Evolutionary conservation across 768 basidiomycete species (phyloP), one percentile per base, ranked within the genome.

Genomic region (Trametes sanguinea): DNA sequence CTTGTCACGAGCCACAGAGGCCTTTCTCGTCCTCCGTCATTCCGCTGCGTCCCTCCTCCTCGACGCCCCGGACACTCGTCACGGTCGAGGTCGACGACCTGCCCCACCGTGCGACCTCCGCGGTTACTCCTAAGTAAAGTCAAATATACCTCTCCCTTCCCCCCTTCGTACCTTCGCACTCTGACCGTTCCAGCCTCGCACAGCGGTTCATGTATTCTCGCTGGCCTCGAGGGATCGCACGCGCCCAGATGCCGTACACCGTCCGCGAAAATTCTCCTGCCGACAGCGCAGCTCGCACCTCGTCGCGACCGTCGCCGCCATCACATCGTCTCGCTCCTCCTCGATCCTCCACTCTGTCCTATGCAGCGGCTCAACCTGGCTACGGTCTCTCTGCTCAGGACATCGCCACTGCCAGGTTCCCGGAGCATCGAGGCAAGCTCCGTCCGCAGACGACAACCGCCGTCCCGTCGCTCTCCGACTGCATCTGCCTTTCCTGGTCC

Each of bases 61-160:
- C 22, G 22, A 22, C 22, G 22, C 22, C 22, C 27, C 13, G 3
- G 11, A n/a, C 44, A 33, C 6, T 16, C 43, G 32, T 32, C 27
- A 11, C 40, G 6, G 35, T 3, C 33, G 32, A 35, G n/a, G n/a
- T 35, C 39, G 27, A 32, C 56, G 13, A 8, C 37, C 2, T 14
- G 3, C 22, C 40, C 13, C 37, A 9, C 56, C 29, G 48, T 50
- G 29, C 48, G 29, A 50, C 48, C 48, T 17, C 57, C 57, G 57
- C 42, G 42, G 17, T 58, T 51, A 58, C 57, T 58, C 57, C 57
- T 51, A 58, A 58, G 13, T 16, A 48, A 27, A 51, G 39, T 22
- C 40, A 10, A 58, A 13, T 51, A 37, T 42, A 22, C 22, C 22
- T 2, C 11, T 47, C 7, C 42, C 39, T 4, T 45, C 54, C 32